Conservation (phyloP, 805 yeast species). For the Schwanniomyces occidentalis region DNA sequence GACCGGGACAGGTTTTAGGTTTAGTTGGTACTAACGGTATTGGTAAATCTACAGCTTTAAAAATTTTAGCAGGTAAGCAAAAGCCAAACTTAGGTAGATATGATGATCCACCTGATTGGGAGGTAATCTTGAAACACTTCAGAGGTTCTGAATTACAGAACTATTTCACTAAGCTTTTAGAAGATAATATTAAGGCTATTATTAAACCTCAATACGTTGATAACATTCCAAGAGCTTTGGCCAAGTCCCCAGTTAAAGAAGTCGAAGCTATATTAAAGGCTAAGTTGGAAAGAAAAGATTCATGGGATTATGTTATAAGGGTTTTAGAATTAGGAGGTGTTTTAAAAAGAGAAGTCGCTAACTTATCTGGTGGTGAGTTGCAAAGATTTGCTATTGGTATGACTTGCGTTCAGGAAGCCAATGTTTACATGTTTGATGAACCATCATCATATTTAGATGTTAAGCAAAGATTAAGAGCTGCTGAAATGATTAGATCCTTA, state of each 20-base stretch:
- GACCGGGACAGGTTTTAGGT: conserved; percentile 98
- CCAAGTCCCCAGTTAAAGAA: conserved; percentile 79
- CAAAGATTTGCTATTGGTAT: conserved; percentile 98
- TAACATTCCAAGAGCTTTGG: conserved; percentile 92
- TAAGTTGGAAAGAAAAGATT: conserved; percentile 71
- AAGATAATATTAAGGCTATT: conserved; percentile 93
- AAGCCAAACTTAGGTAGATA: conserved; percentile 93
- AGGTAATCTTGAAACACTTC: conserved; percentile 84
- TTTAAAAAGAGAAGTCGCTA: conserved; percentile 81
- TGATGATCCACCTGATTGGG: conserved; percentile 98
- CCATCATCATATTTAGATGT: conserved; percentile 98
- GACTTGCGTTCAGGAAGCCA: conserved; percentile 93
- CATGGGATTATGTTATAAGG: conserved; percentile 62
- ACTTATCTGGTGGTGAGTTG: conserved; percentile 96
- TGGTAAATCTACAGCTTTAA: conserved; percentile 96
- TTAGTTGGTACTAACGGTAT: conserved; percentile 99
- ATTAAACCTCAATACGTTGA: conserved; percentile 99
- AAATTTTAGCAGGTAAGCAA: conserved; percentile 95
- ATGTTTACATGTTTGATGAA: conserved; percentile 98
- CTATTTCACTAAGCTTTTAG: conserved; percentile 89
- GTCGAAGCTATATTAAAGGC: conserved; percentile 83
- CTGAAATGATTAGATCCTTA: conserved; percentile 86
- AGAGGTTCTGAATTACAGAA: conserved; percentile 98
- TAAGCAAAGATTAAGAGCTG: conserved; percentile 98
- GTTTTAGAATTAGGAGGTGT: conserved; percentile 76